Percentiles rank a stretch among this genome's conserved stretches.
Conservation (phyloP, 2,329 filamentous ascomycete genomes). For the Phaeomoniella chlamydospora region DNA sequence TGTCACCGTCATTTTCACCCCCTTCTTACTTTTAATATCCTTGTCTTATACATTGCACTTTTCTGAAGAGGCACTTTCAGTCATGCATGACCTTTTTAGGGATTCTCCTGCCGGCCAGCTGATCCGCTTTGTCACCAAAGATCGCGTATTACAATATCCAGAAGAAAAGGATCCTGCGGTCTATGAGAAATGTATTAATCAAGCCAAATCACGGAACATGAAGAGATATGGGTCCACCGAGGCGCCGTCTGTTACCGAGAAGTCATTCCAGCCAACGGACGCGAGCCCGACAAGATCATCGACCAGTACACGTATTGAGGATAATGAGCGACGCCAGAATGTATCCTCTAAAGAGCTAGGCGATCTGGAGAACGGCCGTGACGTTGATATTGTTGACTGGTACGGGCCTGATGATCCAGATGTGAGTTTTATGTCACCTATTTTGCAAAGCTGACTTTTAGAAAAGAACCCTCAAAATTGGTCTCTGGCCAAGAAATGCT, state of each 20-base stretch:
- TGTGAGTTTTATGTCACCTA: not conserved
- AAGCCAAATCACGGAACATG: not conserved
- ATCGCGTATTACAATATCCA: constrained; percentile 27
- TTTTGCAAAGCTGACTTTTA: constrained; percentile 1
- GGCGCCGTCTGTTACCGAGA: not conserved
- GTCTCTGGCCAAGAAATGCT: constrained; percentile 25
- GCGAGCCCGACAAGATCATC: not conserved
- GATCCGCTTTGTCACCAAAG: constrained; percentile 26
- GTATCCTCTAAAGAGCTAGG: constrained; percentile 9
- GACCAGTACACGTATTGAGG: not conserved
- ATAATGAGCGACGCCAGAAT: constrained; percentile 2
- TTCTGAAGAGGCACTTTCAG: too few relatives aligned
- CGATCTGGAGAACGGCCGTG: constrained; percentile 37
- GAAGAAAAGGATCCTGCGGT: constrained; percentile 20
- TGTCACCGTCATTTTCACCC: too few relatives aligned
- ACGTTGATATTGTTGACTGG: constrained; percentile 37
- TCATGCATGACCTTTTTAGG: constrained; percentile 15
- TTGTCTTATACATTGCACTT: too few relatives aligned
- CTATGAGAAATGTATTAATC: not conserved
- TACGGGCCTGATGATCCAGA: constrained; percentile 13
- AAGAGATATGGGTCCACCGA: not conserved
- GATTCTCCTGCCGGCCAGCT: constrained; percentile 32
- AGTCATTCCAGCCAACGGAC: not conserved
- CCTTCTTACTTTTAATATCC: too few relatives aligned
- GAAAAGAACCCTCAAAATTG: constrained; percentile 32